Percentiles rank a stretch among this genome's conserved stretches.
These are phyloP conservation scores for Diphasiastrum complanatum DNA, from an alignment of 83 land plant genomes.

Conservation along the genomic window DNA sequence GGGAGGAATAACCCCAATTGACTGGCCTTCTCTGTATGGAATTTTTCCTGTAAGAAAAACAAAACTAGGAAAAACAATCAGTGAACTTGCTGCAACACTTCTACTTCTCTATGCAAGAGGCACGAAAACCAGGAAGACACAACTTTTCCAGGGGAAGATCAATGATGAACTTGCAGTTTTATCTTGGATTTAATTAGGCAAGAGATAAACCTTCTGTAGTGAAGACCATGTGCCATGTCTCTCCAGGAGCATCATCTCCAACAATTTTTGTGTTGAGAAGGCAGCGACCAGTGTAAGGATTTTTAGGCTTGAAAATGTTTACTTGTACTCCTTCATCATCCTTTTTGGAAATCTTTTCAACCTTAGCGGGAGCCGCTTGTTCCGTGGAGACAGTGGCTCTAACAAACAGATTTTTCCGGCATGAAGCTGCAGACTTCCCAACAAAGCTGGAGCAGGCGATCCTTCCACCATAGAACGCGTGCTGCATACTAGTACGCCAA, in stretches of 20 bases:
- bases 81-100: too few species aligned
- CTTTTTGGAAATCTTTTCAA: constrained; percentile 64
- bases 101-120: too few species aligned
- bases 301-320: constrained; percentile 79
- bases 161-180: too few species aligned
- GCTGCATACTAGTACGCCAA: too few species aligned
- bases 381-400: constrained; percentile 69
- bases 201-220: constrained; percentile 79
- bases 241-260: constrained; percentile 99
- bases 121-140: not conserved
- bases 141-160: too few species aligned
- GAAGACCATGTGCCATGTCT: constrained; percentile 99
- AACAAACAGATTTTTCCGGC: constrained; percentile 23
- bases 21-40: constrained; percentile 97
- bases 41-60: constrained; percentile 83
- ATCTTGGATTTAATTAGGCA: too few species aligned
- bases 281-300: constrained; percentile 72
- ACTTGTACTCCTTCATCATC: constrained; percentile 66
- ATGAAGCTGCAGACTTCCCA: too few species aligned
- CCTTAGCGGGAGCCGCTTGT: constrained; percentile 46
- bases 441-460: too few species aligned
- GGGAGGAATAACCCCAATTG: constrained; percentile 83
- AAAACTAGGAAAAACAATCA: too few species aligned
- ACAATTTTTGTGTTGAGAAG: constrained; percentile 91
- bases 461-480: too few species aligned